These are phyloP conservation scores for Gracilaria vermiculophylla DNA, from an alignment of 23 red algal genomes.

Conservation along the genomic window DNA sequence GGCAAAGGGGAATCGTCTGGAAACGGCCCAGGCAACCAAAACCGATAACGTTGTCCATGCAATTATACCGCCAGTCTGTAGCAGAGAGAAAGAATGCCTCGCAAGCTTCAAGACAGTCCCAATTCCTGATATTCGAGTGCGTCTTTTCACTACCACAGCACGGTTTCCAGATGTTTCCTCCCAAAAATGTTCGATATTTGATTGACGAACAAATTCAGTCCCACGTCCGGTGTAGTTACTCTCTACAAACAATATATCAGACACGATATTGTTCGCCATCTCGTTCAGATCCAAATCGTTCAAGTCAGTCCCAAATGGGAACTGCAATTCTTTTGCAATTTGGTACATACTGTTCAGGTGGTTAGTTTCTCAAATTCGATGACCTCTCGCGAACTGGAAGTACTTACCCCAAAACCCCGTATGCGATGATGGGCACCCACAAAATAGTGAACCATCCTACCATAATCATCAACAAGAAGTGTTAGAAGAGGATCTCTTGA, in stretches of 20 bases:
- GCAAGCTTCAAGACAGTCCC: not conserved
- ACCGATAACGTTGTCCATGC: not conserved
- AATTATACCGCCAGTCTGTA: not conserved
- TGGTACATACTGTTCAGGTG: not conserved
- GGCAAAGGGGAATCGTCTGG: slow-evolving; percentile 12
- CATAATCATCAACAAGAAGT: not conserved
- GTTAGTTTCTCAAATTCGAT: not conserved
- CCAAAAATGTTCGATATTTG: not conserved
- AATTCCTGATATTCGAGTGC: not conserved
- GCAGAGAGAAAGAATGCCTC: not conserved
- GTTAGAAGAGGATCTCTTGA: not conserved
- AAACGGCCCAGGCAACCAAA: not conserved
- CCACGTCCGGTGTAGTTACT: not conserved
- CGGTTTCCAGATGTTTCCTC: not conserved
- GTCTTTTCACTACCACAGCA: not conserved
- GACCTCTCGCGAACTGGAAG: not conserved
- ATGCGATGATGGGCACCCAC: slow-evolving; percentile 51
- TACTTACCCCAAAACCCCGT: slow-evolving; percentile 45
- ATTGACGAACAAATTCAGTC: not conserved
- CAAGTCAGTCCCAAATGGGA: slow-evolving; percentile 34
- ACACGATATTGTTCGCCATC: slow-evolving; percentile 11
- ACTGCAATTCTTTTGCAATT: slow-evolving; percentile 28
- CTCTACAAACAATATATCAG: slow-evolving; percentile 42
- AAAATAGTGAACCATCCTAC: slow-evolving; percentile 55
- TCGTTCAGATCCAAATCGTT: slow-evolving; percentile 25